Conservation (phyloP, 441 rosid species). For the Populus hybrid region DNA sequence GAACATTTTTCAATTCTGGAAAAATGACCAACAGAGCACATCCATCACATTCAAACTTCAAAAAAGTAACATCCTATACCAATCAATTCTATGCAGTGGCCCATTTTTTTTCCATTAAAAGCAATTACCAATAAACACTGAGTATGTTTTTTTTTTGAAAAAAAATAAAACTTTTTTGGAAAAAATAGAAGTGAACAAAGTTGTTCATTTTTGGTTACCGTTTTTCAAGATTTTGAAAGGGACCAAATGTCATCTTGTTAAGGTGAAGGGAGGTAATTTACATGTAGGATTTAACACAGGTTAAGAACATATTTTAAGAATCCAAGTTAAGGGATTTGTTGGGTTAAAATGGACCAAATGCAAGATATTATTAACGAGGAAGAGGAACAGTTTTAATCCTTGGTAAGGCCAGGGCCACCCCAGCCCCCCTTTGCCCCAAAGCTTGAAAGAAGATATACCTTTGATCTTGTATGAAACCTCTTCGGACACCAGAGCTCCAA, state of each 20-base stretch:
- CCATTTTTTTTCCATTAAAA: neutral
- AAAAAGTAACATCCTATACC: neutral
- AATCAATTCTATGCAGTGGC: neutral
- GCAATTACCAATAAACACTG: neutral
- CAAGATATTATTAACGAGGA: neutral
- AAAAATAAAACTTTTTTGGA: no score
- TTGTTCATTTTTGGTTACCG: neutral
- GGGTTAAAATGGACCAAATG: neutral
- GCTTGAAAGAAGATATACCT: conserved; percentile 33
- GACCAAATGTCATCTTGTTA: neutral
- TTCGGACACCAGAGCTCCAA: conserved; percentile 87
- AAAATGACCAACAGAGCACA: conserved; percentile 1
- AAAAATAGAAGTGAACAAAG: neutral
- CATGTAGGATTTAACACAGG: neutral
- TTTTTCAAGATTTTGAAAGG: neutral
- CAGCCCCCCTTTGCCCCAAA: neutral
- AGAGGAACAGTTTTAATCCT: neutral
- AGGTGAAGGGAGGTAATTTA: neutral
- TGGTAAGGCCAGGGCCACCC: neutral
- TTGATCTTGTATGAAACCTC: no score
- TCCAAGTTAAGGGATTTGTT: neutral
- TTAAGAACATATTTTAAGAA: no score
- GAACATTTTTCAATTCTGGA: conserved; percentile 62
- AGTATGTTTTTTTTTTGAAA: no score
- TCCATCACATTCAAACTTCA: neutral